A percentile compares a stretch with the other conserved stretches of the same genome.
Conservation (phyloP, 108 stramenopile genomes). For the Cyclotella atomus region DNA sequence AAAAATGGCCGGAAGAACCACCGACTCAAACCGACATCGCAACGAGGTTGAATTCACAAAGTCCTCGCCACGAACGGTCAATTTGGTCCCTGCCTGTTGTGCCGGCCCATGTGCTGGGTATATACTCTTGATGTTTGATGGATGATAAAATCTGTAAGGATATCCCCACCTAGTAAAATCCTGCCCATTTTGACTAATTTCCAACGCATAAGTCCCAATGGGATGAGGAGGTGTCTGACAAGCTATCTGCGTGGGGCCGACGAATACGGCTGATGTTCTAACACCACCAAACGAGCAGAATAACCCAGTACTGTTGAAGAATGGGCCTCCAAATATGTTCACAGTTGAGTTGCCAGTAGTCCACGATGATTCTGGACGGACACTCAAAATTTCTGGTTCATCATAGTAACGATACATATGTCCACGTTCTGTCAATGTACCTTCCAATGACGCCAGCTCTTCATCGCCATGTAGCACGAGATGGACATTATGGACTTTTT, state of each 20-base stretch:
- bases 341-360: conserved; percentile 69
- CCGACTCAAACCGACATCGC: conserved; percentile 63
- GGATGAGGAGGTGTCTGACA: conserved; percentile 65
- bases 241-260: conserved; percentile 43
- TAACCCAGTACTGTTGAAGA: conserved; percentile 39
- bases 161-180: conserved; percentile 57
- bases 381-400: conserved; percentile 30
- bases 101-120: conserved; percentile 59
- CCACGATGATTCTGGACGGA: conserved; percentile 54
- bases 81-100: conserved; percentile 58
- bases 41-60: conserved; percentile 66
- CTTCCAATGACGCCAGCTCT: conserved; percentile 10
- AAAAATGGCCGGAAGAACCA: conserved; percentile 57
- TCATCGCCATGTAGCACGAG: conserved; percentile 12
- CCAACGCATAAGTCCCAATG: conserved; percentile 58
- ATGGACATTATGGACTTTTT: conserved; percentile 1
- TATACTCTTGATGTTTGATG: conserved; percentile 36
- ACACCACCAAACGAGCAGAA: conserved; percentile 64
- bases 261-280: conserved; percentile 46
- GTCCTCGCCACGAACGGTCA: conserved; percentile 60
- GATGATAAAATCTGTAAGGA: conserved; percentile 56
- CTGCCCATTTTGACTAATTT: conserved; percentile 76
- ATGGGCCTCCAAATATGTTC: conserved; percentile 62
- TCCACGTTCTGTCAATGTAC: conserved; percentile 21
- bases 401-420: conserved; percentile 57